phyloP scores from a whole-genome alignment of 345 rosid genomes.

The Brassica carinata region DNA sequence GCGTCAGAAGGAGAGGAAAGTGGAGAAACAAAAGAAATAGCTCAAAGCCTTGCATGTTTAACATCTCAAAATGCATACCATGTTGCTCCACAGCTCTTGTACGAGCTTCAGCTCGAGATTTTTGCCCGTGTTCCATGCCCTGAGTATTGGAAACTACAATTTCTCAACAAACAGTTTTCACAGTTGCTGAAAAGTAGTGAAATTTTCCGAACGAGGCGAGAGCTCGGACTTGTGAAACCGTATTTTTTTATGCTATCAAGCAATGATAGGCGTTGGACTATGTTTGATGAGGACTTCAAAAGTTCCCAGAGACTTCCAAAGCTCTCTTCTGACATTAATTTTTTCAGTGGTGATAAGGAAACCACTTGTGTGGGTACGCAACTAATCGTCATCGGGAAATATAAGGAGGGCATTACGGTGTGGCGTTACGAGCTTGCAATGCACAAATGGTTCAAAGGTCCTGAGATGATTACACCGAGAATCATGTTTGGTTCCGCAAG shows the following conservation, averaged over 20 bases:
- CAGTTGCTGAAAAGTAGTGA: conserved; percentile 61
- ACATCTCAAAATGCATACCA: background rate
- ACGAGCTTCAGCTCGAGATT: conserved; percentile 58
- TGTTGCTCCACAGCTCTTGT: conserved; percentile 40
- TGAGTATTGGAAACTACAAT: conserved; percentile 57
- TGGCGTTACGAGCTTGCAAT: conserved; percentile 60
- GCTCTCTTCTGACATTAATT: conserved; percentile 48
- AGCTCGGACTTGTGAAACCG: conserved; percentile 57
- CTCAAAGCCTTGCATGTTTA: conserved; percentile 41
- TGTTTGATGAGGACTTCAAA: conserved; percentile 40
- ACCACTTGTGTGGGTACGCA: conserved; percentile 3
- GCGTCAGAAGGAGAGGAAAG: background rate
- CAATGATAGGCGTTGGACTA: conserved; percentile 48
- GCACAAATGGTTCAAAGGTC: conserved; percentile 39
- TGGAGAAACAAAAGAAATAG: background rate
- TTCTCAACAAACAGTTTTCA: conserved; percentile 51
- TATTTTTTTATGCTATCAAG: conserved; percentile 58
- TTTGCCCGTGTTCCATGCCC: conserved; percentile 58
- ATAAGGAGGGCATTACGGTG: conserved; percentile 43
- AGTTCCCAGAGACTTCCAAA: conserved; percentile 54
- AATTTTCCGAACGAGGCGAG: conserved; percentile 57
- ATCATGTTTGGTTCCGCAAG: conserved; percentile 66
- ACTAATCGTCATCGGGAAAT: conserved; percentile 48
- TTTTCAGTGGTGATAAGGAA: background rate
- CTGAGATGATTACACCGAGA: conserved; percentile 40